Percentiles rank a stretch among this genome's conserved stretches.
These are phyloP conservation scores for Eucalyptus rudis DNA, from an alignment of 345 rosid species.

Conservation along the genomic window DNA sequence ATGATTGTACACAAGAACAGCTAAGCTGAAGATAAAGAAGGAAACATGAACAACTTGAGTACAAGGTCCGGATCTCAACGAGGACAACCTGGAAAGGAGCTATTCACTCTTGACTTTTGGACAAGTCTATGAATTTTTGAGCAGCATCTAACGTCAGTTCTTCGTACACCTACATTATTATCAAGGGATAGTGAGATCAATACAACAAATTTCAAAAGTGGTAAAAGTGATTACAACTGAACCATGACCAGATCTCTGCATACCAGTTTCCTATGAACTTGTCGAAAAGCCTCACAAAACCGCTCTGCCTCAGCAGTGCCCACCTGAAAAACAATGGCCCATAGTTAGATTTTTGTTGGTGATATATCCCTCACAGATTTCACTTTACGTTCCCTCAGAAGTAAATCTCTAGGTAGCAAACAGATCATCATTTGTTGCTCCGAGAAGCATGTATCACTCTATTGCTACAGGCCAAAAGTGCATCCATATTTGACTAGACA, in stretches of 20 bases:
- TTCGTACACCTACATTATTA: constrained; percentile 44
- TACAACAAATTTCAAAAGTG: background rate
- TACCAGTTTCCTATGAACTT: constrained; percentile 76
- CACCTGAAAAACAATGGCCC: constrained; percentile 21
- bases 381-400: background rate
- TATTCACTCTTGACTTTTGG: background rate
- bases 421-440: background rate
- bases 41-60: background rate
- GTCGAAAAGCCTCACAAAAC: constrained; percentile 66
- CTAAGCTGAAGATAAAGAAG: background rate
- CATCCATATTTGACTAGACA: background rate
- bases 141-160: constrained; percentile 60
- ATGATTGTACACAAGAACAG: background rate
- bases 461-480: background rate
- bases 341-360: background rate
- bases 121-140: constrained; percentile 10
- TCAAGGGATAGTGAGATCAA: background rate
- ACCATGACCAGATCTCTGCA: background rate
- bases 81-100: background rate
- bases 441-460: background rate
- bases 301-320: constrained; percentile 61
- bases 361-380: background rate
- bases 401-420: background rate
- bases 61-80: background rate
- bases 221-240: background rate